Percentiles rank a stretch among this genome's conserved stretches.
Conservation (phyloP, 495 filamentous ascomycete species). For the Aspergillus steynii region DNA sequence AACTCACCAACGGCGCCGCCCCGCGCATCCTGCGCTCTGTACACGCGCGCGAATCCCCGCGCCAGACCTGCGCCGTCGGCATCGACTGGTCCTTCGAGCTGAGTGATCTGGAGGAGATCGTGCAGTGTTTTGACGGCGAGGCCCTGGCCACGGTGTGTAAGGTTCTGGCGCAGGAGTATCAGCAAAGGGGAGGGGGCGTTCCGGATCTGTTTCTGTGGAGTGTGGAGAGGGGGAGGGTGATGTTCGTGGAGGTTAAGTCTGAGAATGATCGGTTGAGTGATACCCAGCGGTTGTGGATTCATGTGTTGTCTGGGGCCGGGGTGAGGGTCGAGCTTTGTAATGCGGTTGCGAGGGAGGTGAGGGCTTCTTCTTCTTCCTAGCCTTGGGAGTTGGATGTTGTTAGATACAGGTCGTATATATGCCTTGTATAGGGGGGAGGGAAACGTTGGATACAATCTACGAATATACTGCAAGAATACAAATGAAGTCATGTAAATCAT, state of each 20-base stretch:
- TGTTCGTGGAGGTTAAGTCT: constrained; percentile 91
- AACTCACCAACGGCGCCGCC: constrained; percentile 78
- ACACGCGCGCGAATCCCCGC: constrained; percentile 62
- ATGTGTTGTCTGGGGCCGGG: constrained; percentile 82
- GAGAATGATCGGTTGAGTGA: constrained; percentile 96
- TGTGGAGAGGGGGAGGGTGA: constrained; percentile 55
- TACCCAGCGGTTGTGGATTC: constrained; percentile 95
- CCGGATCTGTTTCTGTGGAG: constrained; percentile 93
- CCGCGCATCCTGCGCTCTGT: constrained; percentile 65
- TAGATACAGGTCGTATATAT: no score
- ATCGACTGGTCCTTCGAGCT: constrained; percentile 87
- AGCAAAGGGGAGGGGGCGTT: constrained; percentile 80
- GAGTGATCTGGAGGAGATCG: constrained; percentile 80
- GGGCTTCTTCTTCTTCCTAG: constrained; percentile 9
- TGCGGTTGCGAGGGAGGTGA: constrained; percentile 75
- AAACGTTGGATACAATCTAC: constrained; percentile 2
- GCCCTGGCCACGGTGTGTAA: constrained; percentile 83
- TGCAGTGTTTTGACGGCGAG: constrained; percentile 73
- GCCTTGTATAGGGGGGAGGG: not conserved
- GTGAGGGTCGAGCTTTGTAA: constrained; percentile 86
- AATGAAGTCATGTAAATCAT: constrained; percentile 2
- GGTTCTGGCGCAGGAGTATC: constrained; percentile 93
- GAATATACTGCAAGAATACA: not conserved
- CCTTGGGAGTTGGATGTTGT: not conserved
- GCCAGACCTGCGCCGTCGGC: constrained; percentile 80